Base-by-base conservation (phyloP, 768 basidiomycete genomes). In the Boletus rubropictus region DNA sequence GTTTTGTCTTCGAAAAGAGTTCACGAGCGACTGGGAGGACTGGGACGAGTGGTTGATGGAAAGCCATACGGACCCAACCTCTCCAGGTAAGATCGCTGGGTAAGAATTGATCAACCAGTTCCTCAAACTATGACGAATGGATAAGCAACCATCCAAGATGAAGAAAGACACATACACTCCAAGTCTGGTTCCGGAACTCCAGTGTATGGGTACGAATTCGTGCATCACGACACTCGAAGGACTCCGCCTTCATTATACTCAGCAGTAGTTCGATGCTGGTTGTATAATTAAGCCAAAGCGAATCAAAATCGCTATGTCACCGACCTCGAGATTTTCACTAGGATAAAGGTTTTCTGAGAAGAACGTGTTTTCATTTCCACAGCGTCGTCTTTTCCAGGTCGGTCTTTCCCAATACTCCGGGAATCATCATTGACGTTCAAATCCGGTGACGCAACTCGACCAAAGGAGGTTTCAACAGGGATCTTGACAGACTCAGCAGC, bases 321-420 rank as follows among this genome's bases (percentile, higher is more conserved):
- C 33, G 53, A 80, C 84, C 85, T 87, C 11, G 82, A 77, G 17
- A 95, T 77, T 56, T 76, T 75, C 44, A 95, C 85, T 34, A 81
- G 72, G 37, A 92, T 79, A 56, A 94, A 95, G 6, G 82, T 91
- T 56, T 91, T 91, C 63, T 84, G 79, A 0, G 80, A 78, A 1
- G 91, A 89, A 7, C 92, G 79, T 11, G 75, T 78, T 61, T 82
- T 86, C 86, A 89, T 89, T 60, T 86, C 82, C n/a, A 79, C 77
- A 3, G 86, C 84, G 58, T 87, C 86, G 22, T 76, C 77, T 22
- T 68, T 67, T 33, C 42, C 52, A 43, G 53, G 37, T 31, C 31
- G 50, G 17, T 48, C 55, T 33, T 50, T 62, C 53, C 29, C 57
- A 18, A 56, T 42, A 25, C 52, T 48, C 31, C 54, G 22, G 14